A percentile compares a stretch with the other conserved stretches of the same genome.
phyloP scores from a whole-genome alignment of 2,329 filamentous ascomycete genomes.

The Dactylellina haptotyla region DNA sequence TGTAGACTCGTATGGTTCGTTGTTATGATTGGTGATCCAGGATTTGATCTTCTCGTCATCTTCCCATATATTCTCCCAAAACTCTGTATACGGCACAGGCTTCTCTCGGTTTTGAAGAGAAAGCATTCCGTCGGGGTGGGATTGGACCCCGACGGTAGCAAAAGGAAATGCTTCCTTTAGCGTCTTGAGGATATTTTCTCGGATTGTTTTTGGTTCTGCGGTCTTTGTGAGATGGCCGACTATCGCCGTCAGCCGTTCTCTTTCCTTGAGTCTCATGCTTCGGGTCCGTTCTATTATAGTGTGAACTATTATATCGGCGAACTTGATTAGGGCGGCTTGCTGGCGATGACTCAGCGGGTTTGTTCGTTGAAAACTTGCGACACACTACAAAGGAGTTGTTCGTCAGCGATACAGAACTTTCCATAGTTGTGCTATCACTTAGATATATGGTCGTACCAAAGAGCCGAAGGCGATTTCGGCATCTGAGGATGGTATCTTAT shows the following conservation, averaged over 20 bases:
- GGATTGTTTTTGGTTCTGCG: slow-evolving; percentile 56
- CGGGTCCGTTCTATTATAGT: slow-evolving; percentile 46
- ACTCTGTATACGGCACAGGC: slow-evolving; percentile 57
- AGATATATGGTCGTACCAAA: slow-evolving; percentile 16
- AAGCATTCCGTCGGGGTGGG: slow-evolving; percentile 56
- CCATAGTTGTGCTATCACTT: not conserved
- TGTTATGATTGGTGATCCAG: slow-evolving; percentile 61
- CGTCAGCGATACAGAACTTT: not conserved
- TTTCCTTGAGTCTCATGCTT: slow-evolving; percentile 37
- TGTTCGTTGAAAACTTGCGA: slow-evolving; percentile 39
- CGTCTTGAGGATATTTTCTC: slow-evolving; percentile 58
- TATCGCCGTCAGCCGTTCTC: slow-evolving; percentile 57
- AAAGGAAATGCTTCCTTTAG: slow-evolving; percentile 60
- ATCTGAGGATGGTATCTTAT: slow-evolving; percentile 25
- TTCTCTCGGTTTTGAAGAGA: slow-evolving; percentile 57
- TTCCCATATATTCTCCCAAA: slow-evolving; percentile 64
- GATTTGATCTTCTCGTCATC: slow-evolving; percentile 62
- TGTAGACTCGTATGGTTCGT: slow-evolving; percentile 57
- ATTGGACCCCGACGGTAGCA: slow-evolving; percentile 59
- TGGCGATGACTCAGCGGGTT: slow-evolving; percentile 54
- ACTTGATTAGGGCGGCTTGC: slow-evolving; percentile 60
- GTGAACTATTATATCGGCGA: slow-evolving; percentile 59
- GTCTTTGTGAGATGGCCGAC: slow-evolving; percentile 60
- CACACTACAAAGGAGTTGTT: slow-evolving; percentile 4
- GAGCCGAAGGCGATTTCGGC: slow-evolving; percentile 45